Conservation (phyloP, 2,329 filamentous ascomycete genomes). For the Colletotrichum navitas region DNA sequence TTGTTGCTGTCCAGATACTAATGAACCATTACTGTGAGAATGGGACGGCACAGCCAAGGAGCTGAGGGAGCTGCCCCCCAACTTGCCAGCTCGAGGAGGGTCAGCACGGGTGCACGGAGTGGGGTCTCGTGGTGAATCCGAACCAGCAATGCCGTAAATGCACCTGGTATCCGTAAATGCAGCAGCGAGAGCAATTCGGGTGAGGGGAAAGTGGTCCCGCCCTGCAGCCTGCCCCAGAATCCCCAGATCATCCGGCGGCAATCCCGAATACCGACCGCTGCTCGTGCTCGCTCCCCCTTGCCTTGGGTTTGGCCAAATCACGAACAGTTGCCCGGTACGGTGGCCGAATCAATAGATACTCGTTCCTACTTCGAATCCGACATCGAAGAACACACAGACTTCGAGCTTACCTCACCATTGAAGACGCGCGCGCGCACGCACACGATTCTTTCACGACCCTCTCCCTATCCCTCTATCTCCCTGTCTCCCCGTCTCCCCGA, state of each 20-base stretch:
- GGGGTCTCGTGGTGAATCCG: slow-evolving; percentile 35
- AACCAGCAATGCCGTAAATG: slow-evolving; percentile 17
- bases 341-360: slow-evolving; percentile 15
- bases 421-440: slow-evolving; percentile 5
- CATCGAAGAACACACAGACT: slow-evolving; percentile 12
- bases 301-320: slow-evolving; percentile 14
- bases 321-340: slow-evolving; percentile 16
- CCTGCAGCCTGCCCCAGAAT: slow-evolving; percentile 22
- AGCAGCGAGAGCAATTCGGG: slow-evolving; percentile 15
- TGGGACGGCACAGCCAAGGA: slow-evolving; percentile 37
- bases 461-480: slow-evolving; percentile 15
- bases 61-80: slow-evolving; percentile 35
- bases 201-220: slow-evolving; percentile 5
- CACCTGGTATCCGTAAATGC: slow-evolving; percentile 12
- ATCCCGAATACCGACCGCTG: background rate
- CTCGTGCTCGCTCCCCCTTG: background rate
- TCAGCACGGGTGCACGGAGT: slow-evolving; percentile 20
- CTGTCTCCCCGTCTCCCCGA: background rate
- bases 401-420: slow-evolving; percentile 10
- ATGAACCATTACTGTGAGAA: background rate
- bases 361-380: background rate
- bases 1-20: too few relatives aligned
- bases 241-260: slow-evolving; percentile 14
- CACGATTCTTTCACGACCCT: background rate
- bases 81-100: slow-evolving; percentile 26